These are phyloP conservation scores for Encephalitozoon cuniculi DNA, from an alignment of 371 early-diverging fungal genomes.

Conservation along the genomic window DNA sequence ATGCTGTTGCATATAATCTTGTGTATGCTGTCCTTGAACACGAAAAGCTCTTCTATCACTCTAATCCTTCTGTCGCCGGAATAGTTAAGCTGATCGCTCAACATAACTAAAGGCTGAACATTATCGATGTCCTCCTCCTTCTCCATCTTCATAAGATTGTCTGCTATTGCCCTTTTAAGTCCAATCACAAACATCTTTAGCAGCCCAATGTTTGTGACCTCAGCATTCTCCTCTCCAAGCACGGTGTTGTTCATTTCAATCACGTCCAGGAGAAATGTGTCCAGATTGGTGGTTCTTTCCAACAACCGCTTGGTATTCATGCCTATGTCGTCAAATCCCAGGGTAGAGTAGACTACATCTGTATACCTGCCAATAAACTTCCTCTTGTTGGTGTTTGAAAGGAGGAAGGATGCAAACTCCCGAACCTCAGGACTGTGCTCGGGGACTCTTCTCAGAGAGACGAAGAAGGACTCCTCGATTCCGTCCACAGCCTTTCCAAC, in stretches of 20 bases:
- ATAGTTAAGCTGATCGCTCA: conserved; percentile 25
- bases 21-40: conserved; percentile 39
- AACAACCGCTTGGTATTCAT: background rate
- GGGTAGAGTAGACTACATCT: background rate
- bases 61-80: conserved; percentile 3
- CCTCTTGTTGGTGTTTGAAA: conserved; percentile 13
- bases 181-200: conserved; percentile 33
- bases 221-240: conserved; percentile 24
- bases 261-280: background rate
- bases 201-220: conserved; percentile 35
- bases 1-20: conserved; percentile 44
- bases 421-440: conserved; percentile 4
- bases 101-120: conserved; percentile 20
- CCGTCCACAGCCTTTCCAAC: background rate
- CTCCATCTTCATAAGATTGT: conserved; percentile 34
- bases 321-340: conserved; percentile 20
- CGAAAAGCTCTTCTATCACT: conserved; percentile 40
- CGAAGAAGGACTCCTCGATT: conserved; percentile 31
- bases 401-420: conserved; percentile 24
- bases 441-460: background rate
- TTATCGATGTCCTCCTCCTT: conserved; percentile 19
- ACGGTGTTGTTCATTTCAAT: conserved; percentile 19
- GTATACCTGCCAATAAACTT: conserved; percentile 25
- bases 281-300: conserved; percentile 9
- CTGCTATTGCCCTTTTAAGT: conserved; percentile 25